phyloP scores from a whole-genome alignment of 257 asterid genomes.

The Galeopsis tetrahit region DNA sequence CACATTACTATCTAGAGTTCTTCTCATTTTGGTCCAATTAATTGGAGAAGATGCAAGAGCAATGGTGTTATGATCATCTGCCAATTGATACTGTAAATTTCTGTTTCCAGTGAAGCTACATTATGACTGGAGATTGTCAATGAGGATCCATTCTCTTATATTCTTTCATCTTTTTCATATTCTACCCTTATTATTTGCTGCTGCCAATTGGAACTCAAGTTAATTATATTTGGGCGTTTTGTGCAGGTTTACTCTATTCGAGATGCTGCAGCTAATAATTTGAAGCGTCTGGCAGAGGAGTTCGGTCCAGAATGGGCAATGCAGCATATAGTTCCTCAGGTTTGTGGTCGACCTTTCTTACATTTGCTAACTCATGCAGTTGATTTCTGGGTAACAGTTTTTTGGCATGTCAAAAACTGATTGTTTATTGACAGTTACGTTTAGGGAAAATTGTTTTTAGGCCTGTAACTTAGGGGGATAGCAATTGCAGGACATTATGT shows the following conservation, averaged over 20 bases:
- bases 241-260: conserved; percentile 79
- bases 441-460: no score
- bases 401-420: not conserved
- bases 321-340: conserved; percentile 95
- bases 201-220: not conserved
- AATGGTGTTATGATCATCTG: not conserved
- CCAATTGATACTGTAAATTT: not conserved
- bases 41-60: not conserved
- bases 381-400: not conserved
- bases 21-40: not conserved
- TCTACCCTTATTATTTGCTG: not conserved
- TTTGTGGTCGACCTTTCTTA: conserved; percentile 34
- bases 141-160: not conserved
- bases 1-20: not conserved
- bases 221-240: not conserved
- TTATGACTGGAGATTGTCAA: not conserved
- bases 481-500: no score
- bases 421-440: no score
- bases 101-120: not conserved
- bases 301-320: conserved; percentile 96
- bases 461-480: no score
- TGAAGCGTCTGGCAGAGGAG: conserved; percentile 83
- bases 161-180: conserved; percentile 7
- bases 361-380: not conserved
- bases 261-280: conserved; percentile 85